Conservation (phyloP, 306 rosid species). For the Crotalaria pallida region DNA sequence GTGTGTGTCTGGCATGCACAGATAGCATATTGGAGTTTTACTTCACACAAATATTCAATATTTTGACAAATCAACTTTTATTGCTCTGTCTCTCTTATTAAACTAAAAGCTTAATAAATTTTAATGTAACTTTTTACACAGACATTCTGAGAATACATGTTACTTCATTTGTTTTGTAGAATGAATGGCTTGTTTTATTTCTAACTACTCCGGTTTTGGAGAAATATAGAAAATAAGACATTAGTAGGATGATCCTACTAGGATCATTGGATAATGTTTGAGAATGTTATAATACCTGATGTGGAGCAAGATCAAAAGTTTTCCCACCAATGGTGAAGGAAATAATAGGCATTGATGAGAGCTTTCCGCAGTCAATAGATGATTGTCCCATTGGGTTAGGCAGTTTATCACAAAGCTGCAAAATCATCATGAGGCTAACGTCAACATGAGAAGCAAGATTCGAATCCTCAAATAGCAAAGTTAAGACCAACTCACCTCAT, state of each 20-base stretch:
- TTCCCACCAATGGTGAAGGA: conserved; percentile 80
- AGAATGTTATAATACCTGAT: conserved; percentile 59
- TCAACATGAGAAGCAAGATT: conserved; percentile 23
- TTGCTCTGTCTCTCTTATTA: too few relatives aligned
- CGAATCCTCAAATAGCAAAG: not conserved
- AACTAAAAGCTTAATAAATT: too few relatives aligned
- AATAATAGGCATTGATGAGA: conserved; percentile 67
- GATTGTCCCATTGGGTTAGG: conserved; percentile 66
- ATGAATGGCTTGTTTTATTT: too few relatives aligned
- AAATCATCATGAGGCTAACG: conserved; percentile 13
- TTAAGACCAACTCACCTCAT: conserved; percentile 42
- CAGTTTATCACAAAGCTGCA: conserved; percentile 78
- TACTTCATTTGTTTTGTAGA: too few relatives aligned
- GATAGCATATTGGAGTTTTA: too few relatives aligned
- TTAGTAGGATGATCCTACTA: too few relatives aligned
- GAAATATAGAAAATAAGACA: not conserved
- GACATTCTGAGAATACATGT: too few relatives aligned
- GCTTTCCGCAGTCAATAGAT: conserved; percentile 55
- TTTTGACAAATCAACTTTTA: too few relatives aligned
- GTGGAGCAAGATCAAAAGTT: conserved; percentile 52
- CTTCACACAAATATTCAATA: too few relatives aligned
- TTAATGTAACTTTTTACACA: too few relatives aligned
- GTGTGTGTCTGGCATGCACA: too few relatives aligned
- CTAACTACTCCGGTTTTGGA: not conserved
- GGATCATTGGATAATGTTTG: not conserved